Evolutionary conservation across 2,329 filamentous ascomycete species (phyloP).

Genomic region (Dactylellina haptotyla): DNA sequence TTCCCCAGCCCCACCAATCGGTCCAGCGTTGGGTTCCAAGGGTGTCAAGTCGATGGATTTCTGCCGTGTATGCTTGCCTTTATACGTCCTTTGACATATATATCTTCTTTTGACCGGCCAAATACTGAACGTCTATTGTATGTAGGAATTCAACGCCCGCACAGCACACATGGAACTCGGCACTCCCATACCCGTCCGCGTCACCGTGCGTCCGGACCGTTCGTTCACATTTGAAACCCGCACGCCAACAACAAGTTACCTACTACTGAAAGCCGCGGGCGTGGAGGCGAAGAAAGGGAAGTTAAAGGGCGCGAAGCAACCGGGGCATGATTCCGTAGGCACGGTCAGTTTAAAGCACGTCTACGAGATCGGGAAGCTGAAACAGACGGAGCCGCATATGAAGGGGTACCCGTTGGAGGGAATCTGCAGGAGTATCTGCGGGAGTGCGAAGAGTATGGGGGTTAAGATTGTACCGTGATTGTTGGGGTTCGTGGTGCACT

Average conservation of each 20-base stretch:
- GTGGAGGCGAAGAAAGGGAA: constrained; percentile 78
- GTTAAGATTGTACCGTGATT: constrained; percentile 73
- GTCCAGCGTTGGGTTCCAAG: constrained; percentile 94
- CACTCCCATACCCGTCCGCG: constrained; percentile 87
- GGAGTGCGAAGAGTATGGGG: constrained; percentile 78
- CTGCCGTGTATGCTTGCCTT: constrained; percentile 77
- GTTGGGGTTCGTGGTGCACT: not conserved
- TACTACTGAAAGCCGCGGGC: constrained; percentile 84
- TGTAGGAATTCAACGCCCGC: constrained; percentile 93
- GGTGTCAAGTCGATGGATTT: constrained; percentile 99
- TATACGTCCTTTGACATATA: constrained; percentile 3
- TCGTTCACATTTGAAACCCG: constrained; percentile 92
- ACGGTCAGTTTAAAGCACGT: constrained; percentile 92
- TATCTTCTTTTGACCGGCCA: not conserved
- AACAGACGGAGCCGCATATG: constrained; percentile 75
- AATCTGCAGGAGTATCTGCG: constrained; percentile 78
- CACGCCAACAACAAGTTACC: constrained; percentile 91
- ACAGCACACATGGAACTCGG: constrained; percentile 84
- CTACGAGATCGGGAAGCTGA: constrained; percentile 97
- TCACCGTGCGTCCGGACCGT: constrained; percentile 91
- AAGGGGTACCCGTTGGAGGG: constrained; percentile 77
- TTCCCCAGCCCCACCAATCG: constrained; percentile 92
- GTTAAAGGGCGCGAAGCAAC: constrained; percentile 77
- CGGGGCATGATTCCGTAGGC: constrained; percentile 76
- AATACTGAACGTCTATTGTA: not conserved